These are phyloP conservation scores for Bjerkandera adusta DNA, from an alignment of 1,284 basidiomycete species.

Conservation along the genomic window DNA sequence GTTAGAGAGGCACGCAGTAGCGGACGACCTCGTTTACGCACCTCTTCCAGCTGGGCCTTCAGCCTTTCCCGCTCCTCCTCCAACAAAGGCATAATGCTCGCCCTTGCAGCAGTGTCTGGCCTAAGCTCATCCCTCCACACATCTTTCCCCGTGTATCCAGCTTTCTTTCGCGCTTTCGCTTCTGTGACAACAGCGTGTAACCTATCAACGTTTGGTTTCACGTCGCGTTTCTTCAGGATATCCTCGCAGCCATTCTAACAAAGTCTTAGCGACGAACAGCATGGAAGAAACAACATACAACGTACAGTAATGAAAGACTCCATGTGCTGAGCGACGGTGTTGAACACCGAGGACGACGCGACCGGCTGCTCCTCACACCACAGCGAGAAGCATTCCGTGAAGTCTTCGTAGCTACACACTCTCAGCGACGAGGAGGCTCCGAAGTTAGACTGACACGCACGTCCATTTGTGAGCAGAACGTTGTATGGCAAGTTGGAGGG, in stretches of 20 bases:
- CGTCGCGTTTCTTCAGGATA: slow-evolving; percentile 60
- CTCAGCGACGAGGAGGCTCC: slow-evolving; percentile 2
- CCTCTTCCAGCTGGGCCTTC: slow-evolving; percentile 47
- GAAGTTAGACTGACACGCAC: slow-evolving; percentile 40
- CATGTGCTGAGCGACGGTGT: slow-evolving; percentile 65
- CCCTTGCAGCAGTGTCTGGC: slow-evolving; percentile 57
- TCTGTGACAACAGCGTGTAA: slow-evolving; percentile 68
- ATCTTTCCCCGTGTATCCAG: slow-evolving; percentile 45
- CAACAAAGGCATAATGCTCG: slow-evolving; percentile 58
- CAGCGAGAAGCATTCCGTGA: slow-evolving; percentile 71
- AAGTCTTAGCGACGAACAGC: slow-evolving; percentile 3
- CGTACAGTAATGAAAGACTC: slow-evolving; percentile 62
- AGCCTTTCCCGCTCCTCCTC: slow-evolving; percentile 53
- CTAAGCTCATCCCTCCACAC: slow-evolving; percentile 60
- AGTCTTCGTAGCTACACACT: slow-evolving; percentile 66
- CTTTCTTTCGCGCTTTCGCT: slow-evolving; percentile 59
- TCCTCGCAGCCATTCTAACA: slow-evolving; percentile 43
- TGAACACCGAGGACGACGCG: slow-evolving; percentile 62
- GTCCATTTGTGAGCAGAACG: slow-evolving; percentile 80
- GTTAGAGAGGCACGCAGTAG: neutral
- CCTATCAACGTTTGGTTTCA: slow-evolving; percentile 64
- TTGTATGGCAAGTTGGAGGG: slow-evolving; percentile 71
- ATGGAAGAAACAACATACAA: slow-evolving; percentile 6
- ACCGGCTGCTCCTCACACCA: slow-evolving; percentile 75
- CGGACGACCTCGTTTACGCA: slow-evolving; percentile 23